phyloP scores from a whole-genome alignment of 2,329 filamentous ascomycete genomes.

The Clonostachys byssicola region DNA sequence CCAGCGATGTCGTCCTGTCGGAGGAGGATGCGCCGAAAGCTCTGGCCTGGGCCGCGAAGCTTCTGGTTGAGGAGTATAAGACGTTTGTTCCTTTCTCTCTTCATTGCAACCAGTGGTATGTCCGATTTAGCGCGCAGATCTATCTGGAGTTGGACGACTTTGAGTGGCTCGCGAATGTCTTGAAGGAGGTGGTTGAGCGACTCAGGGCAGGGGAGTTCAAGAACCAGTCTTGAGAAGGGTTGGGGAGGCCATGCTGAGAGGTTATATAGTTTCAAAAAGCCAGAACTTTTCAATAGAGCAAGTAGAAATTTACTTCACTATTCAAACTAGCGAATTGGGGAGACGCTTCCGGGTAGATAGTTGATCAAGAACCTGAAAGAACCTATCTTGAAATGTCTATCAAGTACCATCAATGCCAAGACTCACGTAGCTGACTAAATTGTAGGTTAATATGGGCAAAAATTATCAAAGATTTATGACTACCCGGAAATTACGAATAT shows the following conservation, averaged over 20 bases:
- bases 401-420: no score
- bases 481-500: no score
- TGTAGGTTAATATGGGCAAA: no score
- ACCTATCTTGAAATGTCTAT: no score
- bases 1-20: constrained; percentile 17
- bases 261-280: no score
- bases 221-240: neutral
- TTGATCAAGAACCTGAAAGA: no score
- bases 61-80: constrained; percentile 53
- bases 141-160: constrained; percentile 82
- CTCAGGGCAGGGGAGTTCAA: constrained; percentile 28
- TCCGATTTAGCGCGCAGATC: constrained; percentile 73
- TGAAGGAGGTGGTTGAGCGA: constrained; percentile 45
- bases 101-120: constrained; percentile 63
- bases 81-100: constrained; percentile 67
- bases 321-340: no score
- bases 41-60: constrained; percentile 53
- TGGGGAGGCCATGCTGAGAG: neutral
- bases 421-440: no score
- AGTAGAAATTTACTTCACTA: no score
- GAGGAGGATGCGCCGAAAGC: constrained; percentile 26
- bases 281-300: no score
- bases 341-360: no score
- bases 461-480: no score
- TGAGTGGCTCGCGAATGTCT: constrained; percentile 56